Percentiles rank a stretch among this genome's conserved stretches.
These are phyloP conservation scores for Microdochium bolleyi DNA, from an alignment of 2,329 filamentous ascomycete genomes.

Conservation along the genomic window DNA sequence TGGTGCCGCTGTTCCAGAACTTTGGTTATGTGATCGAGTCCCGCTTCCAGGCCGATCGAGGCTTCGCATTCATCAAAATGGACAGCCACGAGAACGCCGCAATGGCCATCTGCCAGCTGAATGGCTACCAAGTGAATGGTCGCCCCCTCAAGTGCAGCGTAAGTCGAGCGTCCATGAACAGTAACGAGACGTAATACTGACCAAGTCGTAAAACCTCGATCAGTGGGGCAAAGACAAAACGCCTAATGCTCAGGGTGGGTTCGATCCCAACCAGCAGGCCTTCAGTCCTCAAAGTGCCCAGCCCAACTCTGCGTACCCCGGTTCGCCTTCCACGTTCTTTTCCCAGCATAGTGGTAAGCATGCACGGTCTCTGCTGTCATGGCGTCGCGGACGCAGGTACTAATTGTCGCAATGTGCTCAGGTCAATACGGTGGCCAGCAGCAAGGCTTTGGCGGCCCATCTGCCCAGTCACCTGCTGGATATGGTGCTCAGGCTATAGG, in stretches of 20 bases:
- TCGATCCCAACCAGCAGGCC: slow-evolving; percentile 67
- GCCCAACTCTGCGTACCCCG: slow-evolving; percentile 63
- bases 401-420: slow-evolving; percentile 18
- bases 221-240: slow-evolving; percentile 99
- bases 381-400: slow-evolving; percentile 21
- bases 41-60: slow-evolving; percentile 93
- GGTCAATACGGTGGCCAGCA: slow-evolving; percentile 58
- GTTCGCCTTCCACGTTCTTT: slow-evolving; percentile 76
- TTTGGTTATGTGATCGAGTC: slow-evolving; percentile 97
- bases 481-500: slow-evolving; percentile 63
- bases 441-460: slow-evolving; percentile 55
- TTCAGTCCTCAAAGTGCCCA: slow-evolving; percentile 69
- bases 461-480: slow-evolving; percentile 52
- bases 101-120: slow-evolving; percentile 97
- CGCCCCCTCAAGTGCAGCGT: slow-evolving; percentile 97
- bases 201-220: slow-evolving; percentile 21
- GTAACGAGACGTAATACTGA: slow-evolving; percentile 7
- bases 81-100: slow-evolving; percentile 96
- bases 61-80: slow-evolving; percentile 99
- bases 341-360: slow-evolving; percentile 82
- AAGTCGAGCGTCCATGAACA: slow-evolving; percentile 37
- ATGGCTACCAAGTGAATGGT: slow-evolving; percentile 96
- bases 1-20: slow-evolving; percentile 97
- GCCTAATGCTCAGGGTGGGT: slow-evolving; percentile 61
- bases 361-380: slow-evolving; percentile 16